These are phyloP conservation scores for Thinopyrum elongatum DNA, from an alignment of 176 grass and related monocot species.

Conservation along the genomic window DNA sequence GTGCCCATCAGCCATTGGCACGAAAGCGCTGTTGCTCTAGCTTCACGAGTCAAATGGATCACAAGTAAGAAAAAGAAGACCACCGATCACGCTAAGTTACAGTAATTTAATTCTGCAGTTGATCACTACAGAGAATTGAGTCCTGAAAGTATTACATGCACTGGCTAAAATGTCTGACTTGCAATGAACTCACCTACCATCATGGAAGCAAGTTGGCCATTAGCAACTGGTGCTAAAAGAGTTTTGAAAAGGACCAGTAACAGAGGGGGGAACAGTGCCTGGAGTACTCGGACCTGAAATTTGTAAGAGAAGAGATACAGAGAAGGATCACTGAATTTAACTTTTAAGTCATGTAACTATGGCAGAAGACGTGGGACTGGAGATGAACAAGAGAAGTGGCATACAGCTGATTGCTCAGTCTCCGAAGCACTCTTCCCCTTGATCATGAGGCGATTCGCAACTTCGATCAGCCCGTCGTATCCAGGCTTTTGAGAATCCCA, in stretches of 20 bases:
- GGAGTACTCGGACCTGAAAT: conserved; percentile 64
- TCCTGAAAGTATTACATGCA: not conserved
- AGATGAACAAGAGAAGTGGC: not conserved
- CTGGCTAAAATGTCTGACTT: not conserved
- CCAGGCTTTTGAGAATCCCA: conserved; percentile 85
- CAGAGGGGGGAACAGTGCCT: conserved; percentile 69
- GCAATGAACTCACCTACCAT: conserved; percentile 63
- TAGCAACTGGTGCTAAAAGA: conserved; percentile 67
- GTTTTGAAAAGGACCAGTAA: conserved; percentile 80
- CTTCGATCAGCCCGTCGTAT: conserved; percentile 74
- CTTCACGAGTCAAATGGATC: conserved; percentile 39
- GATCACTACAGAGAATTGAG: not conserved
- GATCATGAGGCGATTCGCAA: conserved; percentile 67
- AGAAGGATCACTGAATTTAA: not conserved
- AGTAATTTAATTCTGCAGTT: not conserved
- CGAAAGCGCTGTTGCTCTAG: conserved; percentile 78
- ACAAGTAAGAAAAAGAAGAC: conserved; percentile 5
- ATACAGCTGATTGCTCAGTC: conserved; percentile 77
- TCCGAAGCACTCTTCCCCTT: conserved; percentile 76
- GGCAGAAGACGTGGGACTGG: not conserved
- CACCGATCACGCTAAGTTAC: not conserved
- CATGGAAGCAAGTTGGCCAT: conserved; percentile 67
- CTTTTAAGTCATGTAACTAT: not conserved
- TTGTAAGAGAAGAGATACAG: not conserved
- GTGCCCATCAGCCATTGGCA: conserved; percentile 94